These are phyloP conservation scores for Aplosporella prunicola DNA, from an alignment of 2,329 filamentous ascomycete species.

Conservation along the genomic window DNA sequence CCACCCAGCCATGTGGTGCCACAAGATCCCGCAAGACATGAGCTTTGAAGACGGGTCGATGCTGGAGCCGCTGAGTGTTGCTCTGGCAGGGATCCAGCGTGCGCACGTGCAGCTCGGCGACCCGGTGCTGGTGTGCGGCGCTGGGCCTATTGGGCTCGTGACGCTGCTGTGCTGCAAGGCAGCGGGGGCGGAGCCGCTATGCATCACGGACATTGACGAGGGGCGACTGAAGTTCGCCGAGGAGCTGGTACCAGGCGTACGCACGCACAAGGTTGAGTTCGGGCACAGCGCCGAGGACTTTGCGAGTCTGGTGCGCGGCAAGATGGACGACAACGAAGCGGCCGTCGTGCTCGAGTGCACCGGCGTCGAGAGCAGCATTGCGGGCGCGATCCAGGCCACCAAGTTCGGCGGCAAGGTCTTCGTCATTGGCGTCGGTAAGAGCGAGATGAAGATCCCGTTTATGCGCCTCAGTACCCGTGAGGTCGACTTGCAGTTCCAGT, in stretches of 20 bases:
- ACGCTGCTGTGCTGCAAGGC: constrained; percentile 76
- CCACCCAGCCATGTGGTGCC: constrained; percentile 89
- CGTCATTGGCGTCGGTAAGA: constrained; percentile 89
- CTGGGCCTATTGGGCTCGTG: constrained; percentile 87
- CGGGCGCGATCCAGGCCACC: constrained; percentile 74
- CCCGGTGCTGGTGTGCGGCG: constrained; percentile 79
- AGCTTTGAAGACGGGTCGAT: constrained; percentile 84
- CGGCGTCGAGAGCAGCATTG: constrained; percentile 82
- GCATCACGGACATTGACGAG: constrained; percentile 91
- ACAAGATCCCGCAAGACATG: constrained; percentile 83
- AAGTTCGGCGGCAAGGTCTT: constrained; percentile 98
- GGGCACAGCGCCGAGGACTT: constrained; percentile 57
- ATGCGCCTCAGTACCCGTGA: constrained; percentile 87
- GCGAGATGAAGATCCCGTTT: constrained; percentile 91
- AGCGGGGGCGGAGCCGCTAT: constrained; percentile 79
- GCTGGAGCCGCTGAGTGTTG: constrained; percentile 82
- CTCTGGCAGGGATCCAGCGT: constrained; percentile 78
- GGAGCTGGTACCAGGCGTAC: constrained; percentile 66
- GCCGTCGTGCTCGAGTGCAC: constrained; percentile 84
- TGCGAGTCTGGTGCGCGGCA: constrained; percentile 56
- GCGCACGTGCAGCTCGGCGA: constrained; percentile 76
- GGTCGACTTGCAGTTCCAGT: constrained; percentile 93
- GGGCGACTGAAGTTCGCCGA: constrained; percentile 77
- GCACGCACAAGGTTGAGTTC: constrained; percentile 69
- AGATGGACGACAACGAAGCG: constrained; percentile 72